phyloP scores from a whole-genome alignment of 345 rosid genomes.

The Lepidium aucheri region DNA sequence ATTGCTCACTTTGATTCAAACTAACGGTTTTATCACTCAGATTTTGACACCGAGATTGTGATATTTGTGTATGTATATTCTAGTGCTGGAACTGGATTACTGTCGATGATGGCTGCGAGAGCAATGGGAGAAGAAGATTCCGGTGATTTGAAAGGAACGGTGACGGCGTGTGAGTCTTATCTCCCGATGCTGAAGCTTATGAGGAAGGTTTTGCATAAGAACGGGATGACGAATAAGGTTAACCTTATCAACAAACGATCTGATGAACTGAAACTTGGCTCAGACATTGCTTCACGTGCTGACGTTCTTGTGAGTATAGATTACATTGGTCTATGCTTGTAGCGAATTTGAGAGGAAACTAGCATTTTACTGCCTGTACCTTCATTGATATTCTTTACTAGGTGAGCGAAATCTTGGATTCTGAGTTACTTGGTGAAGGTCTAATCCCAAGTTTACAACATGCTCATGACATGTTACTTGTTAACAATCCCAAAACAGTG shows the following conservation, averaged over 20 bases:
- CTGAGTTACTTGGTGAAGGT: conserved; percentile 94
- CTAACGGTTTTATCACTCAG: neutral
- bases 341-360: neutral
- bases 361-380: neutral
- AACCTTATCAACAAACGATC: conserved; percentile 68
- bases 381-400: conserved; percentile 14
- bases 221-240: conserved; percentile 53
- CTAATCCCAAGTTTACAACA: conserved; percentile 85
- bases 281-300: conserved; percentile 63
- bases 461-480: conserved; percentile 75
- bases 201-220: conserved; percentile 67
- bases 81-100: conserved; percentile 93
- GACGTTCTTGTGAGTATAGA: conserved; percentile 63
- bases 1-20: neutral
- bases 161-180: conserved; percentile 88
- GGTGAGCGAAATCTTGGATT: conserved; percentile 96
- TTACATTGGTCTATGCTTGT: neutral
- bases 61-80: neutral
- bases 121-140: conserved; percentile 27
- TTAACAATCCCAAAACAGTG: conserved; percentile 67
- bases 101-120: conserved; percentile 91
- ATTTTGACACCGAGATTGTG: neutral
- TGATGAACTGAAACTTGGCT: conserved; percentile 60
- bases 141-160: conserved; percentile 27
- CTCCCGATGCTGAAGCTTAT: conserved; percentile 92